Base-by-base conservation (phyloP, 2,329 filamentous ascomycete species). In the Aspergillus unguis region DNA sequence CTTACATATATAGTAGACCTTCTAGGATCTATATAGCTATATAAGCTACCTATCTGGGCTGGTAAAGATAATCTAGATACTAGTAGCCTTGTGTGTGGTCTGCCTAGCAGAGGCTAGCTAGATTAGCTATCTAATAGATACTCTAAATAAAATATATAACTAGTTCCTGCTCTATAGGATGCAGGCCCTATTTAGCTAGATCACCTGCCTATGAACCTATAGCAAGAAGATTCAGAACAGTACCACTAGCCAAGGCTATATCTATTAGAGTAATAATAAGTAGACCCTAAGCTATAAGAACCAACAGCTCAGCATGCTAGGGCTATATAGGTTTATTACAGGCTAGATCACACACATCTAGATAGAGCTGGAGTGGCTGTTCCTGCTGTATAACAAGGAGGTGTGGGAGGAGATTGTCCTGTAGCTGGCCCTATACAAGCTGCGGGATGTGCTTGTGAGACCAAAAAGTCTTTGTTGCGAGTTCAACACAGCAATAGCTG, bases 251-350 rank as follows among this genome's bases (percentile, higher is more conserved):
- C 6, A 38, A 1, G 9, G 48, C 27, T 51, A 48, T 36, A 54
- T 54, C 27, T 48, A 54, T 23, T 54, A n/a, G 48, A 54, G 44
- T 6, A 17, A 54, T 33, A 8, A 54, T 37, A n/a, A 51, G 35
- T 5, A 54, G 43, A 50, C 25, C 6, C 25, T 54, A 6, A 50
- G 27, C 27, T 54, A 54, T n/a, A 33, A 48, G 3, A 17, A 48
- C 2, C 42, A 47, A 2, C 3, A 23, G 6, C 32, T 54, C 3
- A 51, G 7, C 3, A 54, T 54, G 8, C 1, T n/a, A 0, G 23
- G 38, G 1, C 33, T 54, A 5, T 5, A 5, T 4, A 3, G n/a
- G 3, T 54, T 54, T 33, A 27, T 54, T 10, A 1, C 2, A 0
- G 29, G 5, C 1, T 6, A 54, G 46, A n/a, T 54, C 8, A 2